Evolutionary conservation across 768 basidiomycete genomes (phyloP).

Genomic region (Sistotremastrum niveocremeum): DNA sequence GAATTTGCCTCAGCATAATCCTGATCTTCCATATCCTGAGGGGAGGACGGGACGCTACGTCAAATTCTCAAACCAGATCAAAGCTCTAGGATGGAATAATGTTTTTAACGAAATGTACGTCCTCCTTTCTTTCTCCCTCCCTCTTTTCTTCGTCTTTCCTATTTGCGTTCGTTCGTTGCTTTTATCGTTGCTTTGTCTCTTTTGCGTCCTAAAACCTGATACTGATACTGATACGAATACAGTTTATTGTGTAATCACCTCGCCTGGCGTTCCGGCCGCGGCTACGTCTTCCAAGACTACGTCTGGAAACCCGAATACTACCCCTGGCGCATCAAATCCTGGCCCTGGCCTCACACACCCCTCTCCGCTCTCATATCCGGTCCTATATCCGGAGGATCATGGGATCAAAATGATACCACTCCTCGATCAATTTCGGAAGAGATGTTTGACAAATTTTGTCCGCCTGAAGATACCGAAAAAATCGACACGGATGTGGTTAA

Average conservation of each 20-base stretch:
- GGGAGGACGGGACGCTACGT: slow-evolving; percentile 34
- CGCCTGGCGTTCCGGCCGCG: slow-evolving; percentile 28
- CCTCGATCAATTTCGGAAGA: slow-evolving; percentile 31
- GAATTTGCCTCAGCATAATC: slow-evolving; percentile 35
- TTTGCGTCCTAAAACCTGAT: no score
- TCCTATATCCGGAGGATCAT: slow-evolving; percentile 31
- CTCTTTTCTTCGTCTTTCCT: no score
- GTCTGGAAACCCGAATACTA: slow-evolving; percentile 37
- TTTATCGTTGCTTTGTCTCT: no score
- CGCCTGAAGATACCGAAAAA: slow-evolving; percentile 21
- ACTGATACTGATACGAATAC: no score
- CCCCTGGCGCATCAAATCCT: slow-evolving; percentile 17
- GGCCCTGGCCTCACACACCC: slow-evolving; percentile 20
- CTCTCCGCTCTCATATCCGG: slow-evolving; percentile 30
- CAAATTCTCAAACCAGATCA: slow-evolving; percentile 29
- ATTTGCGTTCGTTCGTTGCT: no score
- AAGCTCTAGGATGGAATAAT: slow-evolving; percentile 37
- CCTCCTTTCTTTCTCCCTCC: no score
- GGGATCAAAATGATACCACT: slow-evolving; percentile 14
- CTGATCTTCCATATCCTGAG: slow-evolving; percentile 33
- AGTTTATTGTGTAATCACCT: slow-evolving; percentile 38
- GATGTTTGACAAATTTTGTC: slow-evolving; percentile 36
- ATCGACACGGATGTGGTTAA: slow-evolving; percentile 17
- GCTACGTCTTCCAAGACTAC: slow-evolving; percentile 34
- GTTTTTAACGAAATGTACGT: slow-evolving; percentile 35